Conservation (phyloP, 2,329 filamentous ascomycete species). For the Fusarium chlamydosporum region DNA sequence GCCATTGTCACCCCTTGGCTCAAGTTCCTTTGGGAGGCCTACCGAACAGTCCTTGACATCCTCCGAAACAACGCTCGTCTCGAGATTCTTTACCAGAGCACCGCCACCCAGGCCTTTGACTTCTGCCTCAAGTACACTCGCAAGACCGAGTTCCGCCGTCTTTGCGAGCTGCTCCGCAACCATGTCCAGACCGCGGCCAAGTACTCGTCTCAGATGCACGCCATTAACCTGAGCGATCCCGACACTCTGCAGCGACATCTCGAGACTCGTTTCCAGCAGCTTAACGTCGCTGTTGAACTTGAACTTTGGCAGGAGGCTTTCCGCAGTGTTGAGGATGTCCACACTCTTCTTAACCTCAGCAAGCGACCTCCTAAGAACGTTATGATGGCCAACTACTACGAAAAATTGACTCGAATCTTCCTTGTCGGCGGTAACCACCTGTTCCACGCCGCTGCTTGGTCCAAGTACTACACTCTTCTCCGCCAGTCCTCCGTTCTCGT, state of each 20-base stretch:
- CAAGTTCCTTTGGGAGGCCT: slow-evolving; percentile 99
- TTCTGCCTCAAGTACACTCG: slow-evolving; percentile 98
- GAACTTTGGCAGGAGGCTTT: slow-evolving; percentile 99
- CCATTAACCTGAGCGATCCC: slow-evolving; percentile 97
- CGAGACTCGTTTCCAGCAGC: slow-evolving; percentile 97
- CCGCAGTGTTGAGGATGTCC: slow-evolving; percentile 98
- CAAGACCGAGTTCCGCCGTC: slow-evolving; percentile 98
- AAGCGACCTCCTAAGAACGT: slow-evolving; percentile 98
- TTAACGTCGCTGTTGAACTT: slow-evolving; percentile 97
- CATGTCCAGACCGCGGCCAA: slow-evolving; percentile 99
- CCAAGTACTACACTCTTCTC: slow-evolving; percentile 95
- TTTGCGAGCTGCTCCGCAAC: slow-evolving; percentile 97
- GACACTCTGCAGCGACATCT: slow-evolving; percentile 97
- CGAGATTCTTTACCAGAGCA: slow-evolving; percentile 98
- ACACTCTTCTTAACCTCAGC: slow-evolving; percentile 96
- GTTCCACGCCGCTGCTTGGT: slow-evolving; percentile 98
- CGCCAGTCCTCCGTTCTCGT: slow-evolving; percentile 89
- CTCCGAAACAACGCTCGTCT: slow-evolving; percentile 98
- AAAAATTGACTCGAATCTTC: slow-evolving; percentile 98
- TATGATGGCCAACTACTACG: slow-evolving; percentile 99
- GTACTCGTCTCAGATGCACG: slow-evolving; percentile 99
- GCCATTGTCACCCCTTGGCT: slow-evolving; percentile 99
- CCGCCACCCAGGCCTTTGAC: slow-evolving; percentile 97
- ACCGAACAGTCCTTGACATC: slow-evolving; percentile 97
- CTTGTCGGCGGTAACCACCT: slow-evolving; percentile 99